phyloP scores from a whole-genome alignment of 2,329 filamentous ascomycete species.

The Penicillium oxalicum region DNA sequence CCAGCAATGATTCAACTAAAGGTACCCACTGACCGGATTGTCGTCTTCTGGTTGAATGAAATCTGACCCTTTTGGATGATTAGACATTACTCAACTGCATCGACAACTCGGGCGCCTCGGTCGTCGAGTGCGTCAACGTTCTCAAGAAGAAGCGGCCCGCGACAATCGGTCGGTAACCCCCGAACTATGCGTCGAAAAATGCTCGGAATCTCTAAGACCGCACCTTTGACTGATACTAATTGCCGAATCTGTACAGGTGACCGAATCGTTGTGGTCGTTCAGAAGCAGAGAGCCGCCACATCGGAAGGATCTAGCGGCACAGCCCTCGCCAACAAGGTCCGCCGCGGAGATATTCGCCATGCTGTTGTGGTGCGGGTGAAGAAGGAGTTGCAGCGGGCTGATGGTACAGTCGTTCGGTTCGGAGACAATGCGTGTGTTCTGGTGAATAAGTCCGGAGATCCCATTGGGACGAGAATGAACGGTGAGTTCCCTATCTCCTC shows the following conservation, averaged over 20 bases:
- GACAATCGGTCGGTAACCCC: conserved; percentile 65
- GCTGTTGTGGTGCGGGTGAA: conserved; percentile 88
- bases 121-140: conserved; percentile 94
- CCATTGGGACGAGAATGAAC: conserved; percentile 86
- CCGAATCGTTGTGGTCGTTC: conserved; percentile 92
- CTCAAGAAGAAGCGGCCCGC: conserved; percentile 81
- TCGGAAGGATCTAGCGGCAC: conserved; percentile 65
- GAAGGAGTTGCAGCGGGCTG: conserved; percentile 78
- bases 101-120: conserved; percentile 96
- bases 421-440: conserved; percentile 98
- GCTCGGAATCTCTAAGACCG: neutral
- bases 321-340: conserved; percentile 84
- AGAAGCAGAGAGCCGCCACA: conserved; percentile 80
- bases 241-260: conserved; percentile 58
- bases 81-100: conserved; percentile 98
- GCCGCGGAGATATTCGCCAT: conserved; percentile 91
- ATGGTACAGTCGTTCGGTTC: conserved; percentile 86
- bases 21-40: conserved; percentile 36
- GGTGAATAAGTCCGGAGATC: conserved; percentile 94
- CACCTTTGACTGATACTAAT: neutral
- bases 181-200: neutral
- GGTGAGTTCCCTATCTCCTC: conserved; percentile 44
- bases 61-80: neutral
- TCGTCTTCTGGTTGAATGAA: too few relatives aligned
- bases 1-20: conserved; percentile 87